Conservation (phyloP, 2,329 filamentous ascomycete species). For the Fusarium tanahbumbuense region DNA sequence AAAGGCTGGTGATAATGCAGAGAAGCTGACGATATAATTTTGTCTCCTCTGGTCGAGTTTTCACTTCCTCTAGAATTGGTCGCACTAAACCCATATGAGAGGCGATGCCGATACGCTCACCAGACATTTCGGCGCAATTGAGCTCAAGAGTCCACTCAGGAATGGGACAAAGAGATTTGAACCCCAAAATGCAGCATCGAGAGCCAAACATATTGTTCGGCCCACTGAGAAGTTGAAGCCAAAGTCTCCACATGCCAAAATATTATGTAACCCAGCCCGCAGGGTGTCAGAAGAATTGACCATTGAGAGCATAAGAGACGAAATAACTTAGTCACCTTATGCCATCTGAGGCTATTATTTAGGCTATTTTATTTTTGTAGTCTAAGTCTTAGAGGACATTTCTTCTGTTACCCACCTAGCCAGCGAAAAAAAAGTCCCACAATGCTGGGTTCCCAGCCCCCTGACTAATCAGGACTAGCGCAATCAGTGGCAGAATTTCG, state of each 20-base stretch:
- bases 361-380: too few relatives aligned
- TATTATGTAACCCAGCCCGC: constrained; percentile 23
- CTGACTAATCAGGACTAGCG: constrained; percentile 4
- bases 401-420: too few relatives aligned
- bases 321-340: too few relatives aligned
- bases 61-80: background rate
- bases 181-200: constrained; percentile 6
- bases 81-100: background rate
- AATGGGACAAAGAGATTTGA: constrained; percentile 11
- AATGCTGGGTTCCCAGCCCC: background rate
- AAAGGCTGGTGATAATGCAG: background rate
- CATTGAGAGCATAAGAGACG: too few relatives aligned
- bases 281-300: too few relatives aligned
- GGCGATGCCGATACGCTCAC: background rate
- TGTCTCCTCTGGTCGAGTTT: background rate
- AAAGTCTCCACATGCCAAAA: background rate
- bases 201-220: constrained; percentile 4
- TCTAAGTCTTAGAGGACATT: too few relatives aligned
- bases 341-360: too few relatives aligned
- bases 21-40: background rate
- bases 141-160: constrained; percentile 3
- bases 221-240: background rate
- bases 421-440: background rate
- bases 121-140: constrained; percentile 5
- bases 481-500: background rate